Conservation (phyloP, 495 filamentous ascomycete genomes). For the Penicillium odoratum region DNA sequence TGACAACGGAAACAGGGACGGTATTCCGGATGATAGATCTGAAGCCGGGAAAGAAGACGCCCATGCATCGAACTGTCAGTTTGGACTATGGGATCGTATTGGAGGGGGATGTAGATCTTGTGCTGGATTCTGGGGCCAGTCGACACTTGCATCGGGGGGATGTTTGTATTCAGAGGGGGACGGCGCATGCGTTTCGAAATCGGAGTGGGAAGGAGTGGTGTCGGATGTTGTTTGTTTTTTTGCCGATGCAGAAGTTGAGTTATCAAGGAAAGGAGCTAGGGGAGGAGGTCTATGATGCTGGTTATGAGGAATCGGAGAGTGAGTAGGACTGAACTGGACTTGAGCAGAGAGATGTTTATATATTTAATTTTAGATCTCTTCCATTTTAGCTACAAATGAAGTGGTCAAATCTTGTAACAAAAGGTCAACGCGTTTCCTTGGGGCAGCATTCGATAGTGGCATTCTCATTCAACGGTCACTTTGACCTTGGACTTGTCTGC, state of each 20-base stretch:
- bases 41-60: conserved; percentile 63
- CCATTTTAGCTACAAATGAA: too few species aligned
- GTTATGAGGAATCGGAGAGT: conserved; percentile 14
- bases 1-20: conserved; percentile 36
- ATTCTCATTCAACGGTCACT: conserved; percentile 11
- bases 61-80: conserved; percentile 69
- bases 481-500: conserved; percentile 20
- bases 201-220: conserved; percentile 49
- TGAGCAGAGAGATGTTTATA: too few species aligned
- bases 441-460: neutral
- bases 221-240: conserved; percentile 54
- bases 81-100: conserved; percentile 70
- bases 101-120: conserved; percentile 76
- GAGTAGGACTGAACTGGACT: neutral
- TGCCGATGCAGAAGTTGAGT: conserved; percentile 32
- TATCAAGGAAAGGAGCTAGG: conserved; percentile 26
- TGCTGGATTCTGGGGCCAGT: conserved; percentile 60
- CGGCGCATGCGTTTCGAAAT: conserved; percentile 68
- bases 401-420: neutral
- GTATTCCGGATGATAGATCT: conserved; percentile 57
- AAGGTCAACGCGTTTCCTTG: neutral
- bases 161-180: conserved; percentile 63
- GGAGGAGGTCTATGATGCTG: conserved; percentile 31
- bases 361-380: too few species aligned
- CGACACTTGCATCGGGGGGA: conserved; percentile 67